Evolutionary conservation across 805 yeast genomes (phyloP).

Genomic region (Komagataella mondaviorum): DNA sequence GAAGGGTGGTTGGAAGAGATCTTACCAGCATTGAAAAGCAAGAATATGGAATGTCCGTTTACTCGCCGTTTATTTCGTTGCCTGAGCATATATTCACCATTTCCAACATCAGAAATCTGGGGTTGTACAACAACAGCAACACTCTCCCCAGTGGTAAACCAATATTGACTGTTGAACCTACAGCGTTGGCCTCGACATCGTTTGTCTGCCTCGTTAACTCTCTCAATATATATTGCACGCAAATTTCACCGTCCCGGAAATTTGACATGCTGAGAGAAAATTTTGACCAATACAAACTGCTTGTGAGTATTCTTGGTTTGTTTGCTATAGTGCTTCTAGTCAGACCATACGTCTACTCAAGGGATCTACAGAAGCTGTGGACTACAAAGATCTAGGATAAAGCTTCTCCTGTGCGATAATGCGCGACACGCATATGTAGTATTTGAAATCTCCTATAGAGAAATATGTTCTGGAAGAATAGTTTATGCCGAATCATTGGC

Average conservation of each 20-base stretch:
- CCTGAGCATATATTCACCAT: conserved; percentile 36
- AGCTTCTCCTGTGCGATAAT: background rate
- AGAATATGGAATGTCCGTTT: conserved; percentile 48
- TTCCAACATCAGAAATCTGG: conserved; percentile 31
- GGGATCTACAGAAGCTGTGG: conserved; percentile 20
- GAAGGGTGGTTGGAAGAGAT: conserved; percentile 47
- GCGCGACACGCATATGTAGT: background rate
- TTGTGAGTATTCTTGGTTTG: conserved; percentile 44
- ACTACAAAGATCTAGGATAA: background rate
- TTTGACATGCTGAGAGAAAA: conserved; percentile 60
- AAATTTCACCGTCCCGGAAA: conserved; percentile 67
- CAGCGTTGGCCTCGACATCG: conserved; percentile 73
- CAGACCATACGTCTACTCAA: conserved; percentile 43
- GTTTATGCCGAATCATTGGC: background rate
- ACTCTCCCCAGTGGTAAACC: conserved; percentile 2
- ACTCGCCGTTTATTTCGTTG: conserved; percentile 45
- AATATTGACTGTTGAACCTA: conserved; percentile 21
- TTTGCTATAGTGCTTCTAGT: conserved; percentile 30
- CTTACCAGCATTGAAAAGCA: conserved; percentile 36
- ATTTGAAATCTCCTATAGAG: background rate
- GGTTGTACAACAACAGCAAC: conserved; percentile 2
- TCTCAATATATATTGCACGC: conserved; percentile 65
- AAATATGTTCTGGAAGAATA: background rate
- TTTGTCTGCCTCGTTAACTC: conserved; percentile 48
- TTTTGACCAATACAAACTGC: conserved; percentile 55